Evolutionary conservation across 1,284 basidiomycete genomes (phyloP).

Genomic region (Pseudozyma hubeiensis): DNA sequence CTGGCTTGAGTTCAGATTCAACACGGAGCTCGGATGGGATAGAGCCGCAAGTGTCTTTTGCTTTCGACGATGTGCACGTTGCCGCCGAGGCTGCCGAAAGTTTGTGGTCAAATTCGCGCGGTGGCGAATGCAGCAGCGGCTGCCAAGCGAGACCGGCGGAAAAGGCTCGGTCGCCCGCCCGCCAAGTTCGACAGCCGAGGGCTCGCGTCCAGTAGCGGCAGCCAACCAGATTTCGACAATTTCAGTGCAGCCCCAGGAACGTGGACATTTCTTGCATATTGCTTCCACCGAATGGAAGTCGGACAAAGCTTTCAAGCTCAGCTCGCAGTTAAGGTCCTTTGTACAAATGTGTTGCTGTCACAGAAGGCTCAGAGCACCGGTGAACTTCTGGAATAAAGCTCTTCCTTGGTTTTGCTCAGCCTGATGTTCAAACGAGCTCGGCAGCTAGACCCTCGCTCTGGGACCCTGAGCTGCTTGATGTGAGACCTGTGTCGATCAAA

Average conservation of each 20-base stretch:
- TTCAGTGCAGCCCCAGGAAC: conserved; percentile 23
- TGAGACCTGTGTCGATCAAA: background rate
- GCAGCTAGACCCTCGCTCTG: too few relatives aligned
- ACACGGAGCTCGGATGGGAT: too few relatives aligned
- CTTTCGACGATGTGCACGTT: conserved; percentile 17
- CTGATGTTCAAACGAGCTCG: too few relatives aligned
- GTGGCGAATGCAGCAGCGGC: background rate
- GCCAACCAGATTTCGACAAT: conserved; percentile 12
- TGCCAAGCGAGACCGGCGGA: conserved; percentile 3
- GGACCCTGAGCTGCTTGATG: too few relatives aligned
- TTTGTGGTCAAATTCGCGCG: background rate
- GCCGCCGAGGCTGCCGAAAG: conserved; percentile 22
- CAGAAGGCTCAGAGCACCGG: too few relatives aligned
- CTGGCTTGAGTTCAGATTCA: too few relatives aligned
- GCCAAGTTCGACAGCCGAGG: conserved; percentile 29
- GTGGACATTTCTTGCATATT: conserved; percentile 8
- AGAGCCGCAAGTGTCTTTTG: background rate
- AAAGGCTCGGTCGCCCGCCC: background rate
- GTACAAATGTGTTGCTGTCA: too few relatives aligned
- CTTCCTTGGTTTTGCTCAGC: too few relatives aligned
- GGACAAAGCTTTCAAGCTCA: too few relatives aligned
- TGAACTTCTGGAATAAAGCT: too few relatives aligned
- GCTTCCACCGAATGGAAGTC: background rate
- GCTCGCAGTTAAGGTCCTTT: too few relatives aligned
- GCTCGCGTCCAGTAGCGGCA: conserved; percentile 1